Conservation (phyloP, 495 filamentous ascomycete genomes). For the Lasiosphaeria ovina region DNA sequence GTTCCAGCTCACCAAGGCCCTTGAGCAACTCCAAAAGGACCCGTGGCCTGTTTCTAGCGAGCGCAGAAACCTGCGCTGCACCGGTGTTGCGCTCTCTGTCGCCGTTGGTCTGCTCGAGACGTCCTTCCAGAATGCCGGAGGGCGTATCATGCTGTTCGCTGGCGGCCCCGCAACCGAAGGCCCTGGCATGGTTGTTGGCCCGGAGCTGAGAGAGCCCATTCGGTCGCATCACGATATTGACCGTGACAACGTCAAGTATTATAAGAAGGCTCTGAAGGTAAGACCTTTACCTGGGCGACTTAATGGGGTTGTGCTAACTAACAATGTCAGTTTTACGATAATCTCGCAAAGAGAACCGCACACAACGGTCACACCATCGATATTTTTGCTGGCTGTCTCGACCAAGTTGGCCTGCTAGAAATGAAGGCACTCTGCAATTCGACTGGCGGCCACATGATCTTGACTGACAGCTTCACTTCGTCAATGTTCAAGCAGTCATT, state of each 20-base stretch:
- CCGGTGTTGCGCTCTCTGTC: slow-evolving; percentile 92
- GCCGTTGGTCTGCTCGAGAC: slow-evolving; percentile 90
- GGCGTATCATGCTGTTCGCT: slow-evolving; percentile 94
- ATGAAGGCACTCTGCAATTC: slow-evolving; percentile 98
- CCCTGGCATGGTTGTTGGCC: slow-evolving; percentile 93
- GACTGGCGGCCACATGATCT: slow-evolving; percentile 96
- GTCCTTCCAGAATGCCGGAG: slow-evolving; percentile 92
- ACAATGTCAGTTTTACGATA: slow-evolving; percentile 83
- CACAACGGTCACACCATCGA: slow-evolving; percentile 98
- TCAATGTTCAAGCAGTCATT: slow-evolving; percentile 99
- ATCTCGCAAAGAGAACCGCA: slow-evolving; percentile 89
- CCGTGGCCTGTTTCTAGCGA: slow-evolving; percentile 98
- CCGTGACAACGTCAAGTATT: slow-evolving; percentile 98
- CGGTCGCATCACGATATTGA: slow-evolving; percentile 99
- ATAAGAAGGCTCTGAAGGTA: slow-evolving; percentile 98
- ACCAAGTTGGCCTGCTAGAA: slow-evolving; percentile 96
- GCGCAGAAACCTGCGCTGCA: slow-evolving; percentile 87
- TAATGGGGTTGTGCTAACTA: slow-evolving; percentile 21
- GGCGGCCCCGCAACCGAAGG: slow-evolving; percentile 96
- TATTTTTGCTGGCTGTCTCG: slow-evolving; percentile 96
- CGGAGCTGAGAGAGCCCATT: slow-evolving; percentile 96
- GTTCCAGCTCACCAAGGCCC: slow-evolving; percentile 94
- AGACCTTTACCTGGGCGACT: background rate
- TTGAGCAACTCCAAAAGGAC: slow-evolving; percentile 96
- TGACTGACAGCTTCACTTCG: slow-evolving; percentile 98